These are phyloP conservation scores for Rhizopogon parksii DNA, from an alignment of 1,284 basidiomycete species.

Conservation along the genomic window DNA sequence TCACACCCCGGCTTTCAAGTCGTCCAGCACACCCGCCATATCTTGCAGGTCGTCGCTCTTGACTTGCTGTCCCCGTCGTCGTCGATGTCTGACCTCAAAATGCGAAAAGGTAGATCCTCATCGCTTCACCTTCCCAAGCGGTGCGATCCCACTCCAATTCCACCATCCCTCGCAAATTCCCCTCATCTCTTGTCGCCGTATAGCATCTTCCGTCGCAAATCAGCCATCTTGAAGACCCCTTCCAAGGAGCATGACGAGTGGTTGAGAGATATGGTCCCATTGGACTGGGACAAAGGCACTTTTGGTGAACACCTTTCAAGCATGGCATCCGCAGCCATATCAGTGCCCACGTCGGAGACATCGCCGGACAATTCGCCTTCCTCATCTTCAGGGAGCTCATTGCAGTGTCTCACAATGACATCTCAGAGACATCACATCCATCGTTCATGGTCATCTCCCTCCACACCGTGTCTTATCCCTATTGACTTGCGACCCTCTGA, in stretches of 20 bases:
- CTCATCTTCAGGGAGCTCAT: slow-evolving; percentile 17
- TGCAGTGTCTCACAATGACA: slow-evolving; percentile 4
- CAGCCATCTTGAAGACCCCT: slow-evolving; percentile 30
- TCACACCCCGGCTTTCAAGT: not conserved
- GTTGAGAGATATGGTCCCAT: slow-evolving; percentile 55
- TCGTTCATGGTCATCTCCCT: slow-evolving; percentile 19
- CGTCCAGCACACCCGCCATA: not conserved
- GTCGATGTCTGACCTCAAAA: not conserved
- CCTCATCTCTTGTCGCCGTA: slow-evolving; percentile 44
- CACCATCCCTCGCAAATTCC: slow-evolving; percentile 48
- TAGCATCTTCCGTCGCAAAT: slow-evolving; percentile 39
- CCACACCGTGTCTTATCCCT: slow-evolving; percentile 8
- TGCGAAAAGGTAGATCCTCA: slow-evolving; percentile 15
- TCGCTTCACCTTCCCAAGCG: slow-evolving; percentile 7
- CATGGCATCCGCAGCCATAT: slow-evolving; percentile 5
- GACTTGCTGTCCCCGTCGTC: not conserved
- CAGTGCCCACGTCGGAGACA: slow-evolving; percentile 13
- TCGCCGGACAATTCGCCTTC: slow-evolving; percentile 15
- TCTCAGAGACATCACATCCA: slow-evolving; percentile 17
- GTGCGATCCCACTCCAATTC: slow-evolving; percentile 38
- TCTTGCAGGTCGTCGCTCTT: not conserved
- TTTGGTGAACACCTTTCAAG: not conserved
- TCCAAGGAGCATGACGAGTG: slow-evolving; percentile 48
- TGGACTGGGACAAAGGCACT: slow-evolving; percentile 12
- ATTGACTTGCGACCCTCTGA: not conserved